Conservation (phyloP, 1,284 basidiomycete genomes). For the Boletus semigastroideus region DNA sequence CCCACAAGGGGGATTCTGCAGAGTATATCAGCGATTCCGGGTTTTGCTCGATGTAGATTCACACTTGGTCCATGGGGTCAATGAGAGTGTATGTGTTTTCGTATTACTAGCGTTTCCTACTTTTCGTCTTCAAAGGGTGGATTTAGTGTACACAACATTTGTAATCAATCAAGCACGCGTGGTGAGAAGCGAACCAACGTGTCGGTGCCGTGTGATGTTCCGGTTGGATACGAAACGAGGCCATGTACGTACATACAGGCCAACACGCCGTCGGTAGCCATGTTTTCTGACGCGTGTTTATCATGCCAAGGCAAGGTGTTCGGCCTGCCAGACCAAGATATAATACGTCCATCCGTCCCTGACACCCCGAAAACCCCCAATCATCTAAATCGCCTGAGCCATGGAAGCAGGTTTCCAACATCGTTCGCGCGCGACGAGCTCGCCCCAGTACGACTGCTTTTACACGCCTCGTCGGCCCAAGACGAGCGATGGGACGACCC, state of each 20-base stretch:
- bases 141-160: background rate
- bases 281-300: slow-evolving; percentile 28
- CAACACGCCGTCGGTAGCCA: slow-evolving; percentile 24
- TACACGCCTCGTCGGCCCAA: slow-evolving; percentile 23
- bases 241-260: slow-evolving; percentile 29
- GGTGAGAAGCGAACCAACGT: slow-evolving; percentile 27
- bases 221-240: slow-evolving; percentile 28
- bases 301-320: slow-evolving; percentile 34
- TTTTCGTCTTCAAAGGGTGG: too few species aligned
- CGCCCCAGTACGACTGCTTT: slow-evolving; percentile 18
- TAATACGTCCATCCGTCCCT: slow-evolving; percentile 24
- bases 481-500: slow-evolving; percentile 20
- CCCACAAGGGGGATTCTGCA: slow-evolving; percentile 48
- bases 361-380: slow-evolving; percentile 12
- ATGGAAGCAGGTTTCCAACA: slow-evolving; percentile 34
- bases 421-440: slow-evolving; percentile 24
- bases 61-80: background rate
- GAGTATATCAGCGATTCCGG: slow-evolving; percentile 59
- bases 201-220: slow-evolving; percentile 21
- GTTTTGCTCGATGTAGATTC: slow-evolving; percentile 51
- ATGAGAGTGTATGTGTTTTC: slow-evolving; percentile 3
- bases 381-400: slow-evolving; percentile 8
- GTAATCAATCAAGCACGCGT: slow-evolving; percentile 18
- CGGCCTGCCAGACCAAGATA: slow-evolving; percentile 30
- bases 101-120: background rate